Evolutionary conservation across 2,329 filamentous ascomycete genomes (phyloP), one percentile per base, ranked within the genome.

Genomic region (Lachnellula willkommii): DNA sequence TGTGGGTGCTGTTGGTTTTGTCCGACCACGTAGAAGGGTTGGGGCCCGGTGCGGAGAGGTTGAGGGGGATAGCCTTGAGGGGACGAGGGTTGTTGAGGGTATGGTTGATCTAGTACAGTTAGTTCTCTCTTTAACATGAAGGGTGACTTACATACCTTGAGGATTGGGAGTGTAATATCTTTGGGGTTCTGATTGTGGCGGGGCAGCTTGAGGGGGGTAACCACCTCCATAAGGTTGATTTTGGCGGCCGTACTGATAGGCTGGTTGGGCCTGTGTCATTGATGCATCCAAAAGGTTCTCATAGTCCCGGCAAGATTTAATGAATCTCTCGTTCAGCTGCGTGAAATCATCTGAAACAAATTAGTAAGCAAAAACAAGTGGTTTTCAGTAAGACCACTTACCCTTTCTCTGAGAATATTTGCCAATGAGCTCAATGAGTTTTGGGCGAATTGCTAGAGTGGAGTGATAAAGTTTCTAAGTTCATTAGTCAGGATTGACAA

Each of bases 331-430:
- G 68, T 99, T 99, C 60, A 99, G 78, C 70, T 97, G 93, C 2
- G 94, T 96, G 69, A 99, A 97, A 72, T 99, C 94, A 73, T 99
- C 94, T 95, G 62, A 24, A n/a, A 46, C 22, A 63, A 58, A 37
- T 51, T 55, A 67, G 55, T 66, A 55, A 11, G 28, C 50, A 47
- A 43, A 28, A 42, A 48, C 6, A 52, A 9, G 32, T 5, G 9
- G 47, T 22, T 12, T 15, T 8, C 40, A 20, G 17, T 14, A 15
- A 14, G 4, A 37, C 28, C 9, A 28, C 56, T 64, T 75, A 93
- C 91, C 92, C 75, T 99, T 99, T 82, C 96, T 97, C 71, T 99
- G 94, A 9, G 94, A 97, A 70, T 99, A 99, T 72, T 97, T 97
- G 60, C 95, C 94, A 70, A 99, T 99, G 50, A 99, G 77, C 75